Evolutionary conservation across 75 land plant genomes (phyloP).

Genomic region (Ceratopteris richardii): DNA sequence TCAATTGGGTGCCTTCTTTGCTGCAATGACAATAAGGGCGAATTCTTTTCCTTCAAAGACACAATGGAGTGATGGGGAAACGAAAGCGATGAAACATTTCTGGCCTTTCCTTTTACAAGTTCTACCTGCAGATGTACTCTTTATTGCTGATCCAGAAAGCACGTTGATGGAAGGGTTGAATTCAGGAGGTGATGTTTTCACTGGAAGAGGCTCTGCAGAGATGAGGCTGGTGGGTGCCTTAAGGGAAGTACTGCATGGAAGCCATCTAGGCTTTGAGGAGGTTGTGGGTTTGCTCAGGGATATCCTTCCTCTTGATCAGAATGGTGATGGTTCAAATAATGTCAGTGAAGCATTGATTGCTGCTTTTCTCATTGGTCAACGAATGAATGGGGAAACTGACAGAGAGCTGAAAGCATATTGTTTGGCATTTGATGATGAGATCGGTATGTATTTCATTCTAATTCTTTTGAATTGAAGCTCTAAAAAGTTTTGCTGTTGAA

Average conservation of each 20-base stretch:
- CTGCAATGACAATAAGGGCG: constrained; percentile 89
- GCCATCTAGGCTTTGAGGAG: constrained; percentile 94
- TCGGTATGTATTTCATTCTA: constrained; percentile 63
- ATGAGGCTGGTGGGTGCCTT: constrained; percentile 94
- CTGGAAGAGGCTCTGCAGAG: constrained; percentile 50
- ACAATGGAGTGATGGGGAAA: constrained; percentile 97
- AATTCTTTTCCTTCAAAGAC: constrained; percentile 81
- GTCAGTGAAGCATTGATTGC: constrained; percentile 74
- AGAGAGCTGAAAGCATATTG: constrained; percentile 94
- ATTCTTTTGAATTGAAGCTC: too few species aligned
- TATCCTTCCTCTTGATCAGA: constrained; percentile 51
- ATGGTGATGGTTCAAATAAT: constrained; percentile 13
- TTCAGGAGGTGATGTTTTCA: constrained; percentile 51
- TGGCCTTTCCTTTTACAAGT: constrained; percentile 74
- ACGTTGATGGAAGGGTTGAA: constrained; percentile 62
- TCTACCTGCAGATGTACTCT: constrained; percentile 78
- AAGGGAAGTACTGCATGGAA: constrained; percentile 85
- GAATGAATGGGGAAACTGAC: constrained; percentile 96
- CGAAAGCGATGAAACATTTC: constrained; percentile 56
- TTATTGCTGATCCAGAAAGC: constrained; percentile 94
- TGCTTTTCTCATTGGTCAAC: constrained; percentile 88
- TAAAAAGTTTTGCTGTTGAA: too few species aligned
- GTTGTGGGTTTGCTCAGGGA: constrained; percentile 73
- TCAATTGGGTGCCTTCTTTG: constrained; percentile 96
- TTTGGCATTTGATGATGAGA: constrained; percentile 96